Base-by-base conservation (phyloP, 225 moss, liverwort and hornwort species). In the Anthoceros angustus region DNA sequence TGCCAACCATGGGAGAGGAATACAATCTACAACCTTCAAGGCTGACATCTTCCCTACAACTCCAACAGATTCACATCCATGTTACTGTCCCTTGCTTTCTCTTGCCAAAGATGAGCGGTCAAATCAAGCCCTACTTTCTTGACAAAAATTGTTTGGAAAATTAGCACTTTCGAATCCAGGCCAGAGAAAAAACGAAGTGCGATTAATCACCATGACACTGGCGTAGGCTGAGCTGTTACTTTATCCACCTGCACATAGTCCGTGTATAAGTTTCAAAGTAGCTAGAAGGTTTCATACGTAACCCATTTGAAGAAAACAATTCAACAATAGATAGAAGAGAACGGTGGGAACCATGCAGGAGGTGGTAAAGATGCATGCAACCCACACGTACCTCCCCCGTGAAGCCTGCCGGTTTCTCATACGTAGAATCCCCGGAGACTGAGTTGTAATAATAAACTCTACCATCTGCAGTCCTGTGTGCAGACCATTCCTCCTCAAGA, bases 381-480 rank as follows among this genome's bases (percentile, higher is more conserved):
- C 74, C 69, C 69, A 65, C 64, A 80, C 71, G 76, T 82, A 93
- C 93, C 84, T 89, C 86, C 76, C 93, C 93, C 79, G 72, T 89
- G 77, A 93, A 89, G 42, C 73, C 80, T 64, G 79, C 77, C 23
- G 93, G 93, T 79, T 80, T 89, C 63, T 79, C 75, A 74, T 93
- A 93, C 6, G 89, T 89, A 48, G 89, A 89, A 69, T 84, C 76
- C 62, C 85, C 80, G 77, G 75, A 79, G 18, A 87, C 69, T 50
- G 89, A 86, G 70, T 89, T 87, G 71, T 84, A 87, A 72, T 87
- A 89, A 72, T 93, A 89, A 20, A 89, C 76, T 65, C 85, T 75
- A 74, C 93, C 87, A 69, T 78, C 83, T 66, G 87, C 87, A 62
- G 86, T 86, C 82, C 89, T 93, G 49, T 93, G 89, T 63, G 89